Conservation (phyloP, 352 stramenopile genomes). For the Phytophthora europaea region DNA sequence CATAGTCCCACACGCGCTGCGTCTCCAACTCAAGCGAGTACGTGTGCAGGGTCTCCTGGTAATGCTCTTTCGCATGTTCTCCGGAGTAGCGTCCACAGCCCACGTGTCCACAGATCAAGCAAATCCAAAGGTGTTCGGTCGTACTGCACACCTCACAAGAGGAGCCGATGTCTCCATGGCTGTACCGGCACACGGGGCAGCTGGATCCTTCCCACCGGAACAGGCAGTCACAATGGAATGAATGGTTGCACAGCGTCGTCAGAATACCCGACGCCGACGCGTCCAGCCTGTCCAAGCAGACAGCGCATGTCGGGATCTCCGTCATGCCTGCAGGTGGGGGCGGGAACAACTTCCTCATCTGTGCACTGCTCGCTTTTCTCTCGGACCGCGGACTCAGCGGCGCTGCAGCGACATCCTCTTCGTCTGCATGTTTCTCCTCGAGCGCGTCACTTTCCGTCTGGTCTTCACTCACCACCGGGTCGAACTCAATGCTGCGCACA, state of each 20-base stretch:
- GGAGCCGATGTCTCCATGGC: slow-evolving; percentile 94
- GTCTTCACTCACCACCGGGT: slow-evolving; percentile 46
- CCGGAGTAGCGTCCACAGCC: slow-evolving; percentile 97
- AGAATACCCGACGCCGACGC: slow-evolving; percentile 92
- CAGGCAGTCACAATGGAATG: slow-evolving; percentile 98
- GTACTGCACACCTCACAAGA: slow-evolving; percentile 95
- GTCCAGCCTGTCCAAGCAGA: slow-evolving; percentile 93
- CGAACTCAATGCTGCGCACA: slow-evolving; percentile 90
- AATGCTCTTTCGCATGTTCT: slow-evolving; percentile 96
- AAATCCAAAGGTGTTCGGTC: slow-evolving; percentile 97
- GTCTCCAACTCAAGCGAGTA: slow-evolving; percentile 97
- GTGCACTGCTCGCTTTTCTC: slow-evolving; percentile 35
- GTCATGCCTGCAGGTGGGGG: slow-evolving; percentile 81
- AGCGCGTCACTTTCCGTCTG: slow-evolving; percentile 25
- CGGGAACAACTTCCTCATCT: slow-evolving; percentile 62
- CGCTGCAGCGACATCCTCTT: slow-evolving; percentile 9
- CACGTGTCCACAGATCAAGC: slow-evolving; percentile 96
- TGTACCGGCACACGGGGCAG: slow-evolving; percentile 97
- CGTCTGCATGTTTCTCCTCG: slow-evolving; percentile 36
- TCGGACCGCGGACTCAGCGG: slow-evolving; percentile 25
- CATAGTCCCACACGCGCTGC: slow-evolving; percentile 97
- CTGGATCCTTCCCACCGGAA: slow-evolving; percentile 95
- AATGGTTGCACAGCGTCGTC: slow-evolving; percentile 98
- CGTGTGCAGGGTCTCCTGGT: slow-evolving; percentile 93
- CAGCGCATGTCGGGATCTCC: slow-evolving; percentile 91